Base-by-base conservation (phyloP, 352 stramenopile species). In the Globisporangium recalcitrans region DNA sequence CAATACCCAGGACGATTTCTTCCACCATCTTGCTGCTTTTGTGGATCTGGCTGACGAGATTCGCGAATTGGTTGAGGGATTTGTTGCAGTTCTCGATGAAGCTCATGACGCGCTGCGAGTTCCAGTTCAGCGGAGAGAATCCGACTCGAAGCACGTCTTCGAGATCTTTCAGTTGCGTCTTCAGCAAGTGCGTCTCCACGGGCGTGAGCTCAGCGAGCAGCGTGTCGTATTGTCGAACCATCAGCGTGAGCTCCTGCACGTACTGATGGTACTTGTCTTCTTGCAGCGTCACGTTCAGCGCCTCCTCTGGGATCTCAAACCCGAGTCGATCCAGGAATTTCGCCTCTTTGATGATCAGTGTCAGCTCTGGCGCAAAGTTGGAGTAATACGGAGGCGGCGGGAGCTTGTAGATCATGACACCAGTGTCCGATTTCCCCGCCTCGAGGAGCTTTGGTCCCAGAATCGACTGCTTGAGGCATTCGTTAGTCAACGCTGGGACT, bases 51-150 rank as follows among this genome's bases (percentile, higher is more conserved):
- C 75, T 89, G 9, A 98, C 89, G 8, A 98, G 77, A 59, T 95
- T 97, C 1, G 82, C 79, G 67, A 98, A 98, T 64, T 97, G 89
- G 56, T 97, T 97, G 3, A 98, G 68, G 0, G 93, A 85, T 60
- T 96, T 96, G 62, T 94, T 93, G 66, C 88, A 96, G 52, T 90
- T 85, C 48, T 98, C 93, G 42, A 98, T 97, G 68, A 98, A 98
- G 38, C 83, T 92, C 22, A 95, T 63, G n/a, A 98, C 96, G 29
- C 96, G 93, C 70, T 98, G 94, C 3, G 93, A 98, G 61, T 97
- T 98, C 95, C 95, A 98, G 68, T 98, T 98, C 9, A 98, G 73
- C 31, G 95, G 93, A 4, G 92, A 96, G 64, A 98, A 98, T 0
- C 95, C 95, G 1, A 91, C 81, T 7, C 83, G 85, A 0, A 97